These are phyloP conservation scores for Acidiella bohemica DNA, from an alignment of 495 filamentous ascomycete species.

Conservation along the genomic window DNA sequence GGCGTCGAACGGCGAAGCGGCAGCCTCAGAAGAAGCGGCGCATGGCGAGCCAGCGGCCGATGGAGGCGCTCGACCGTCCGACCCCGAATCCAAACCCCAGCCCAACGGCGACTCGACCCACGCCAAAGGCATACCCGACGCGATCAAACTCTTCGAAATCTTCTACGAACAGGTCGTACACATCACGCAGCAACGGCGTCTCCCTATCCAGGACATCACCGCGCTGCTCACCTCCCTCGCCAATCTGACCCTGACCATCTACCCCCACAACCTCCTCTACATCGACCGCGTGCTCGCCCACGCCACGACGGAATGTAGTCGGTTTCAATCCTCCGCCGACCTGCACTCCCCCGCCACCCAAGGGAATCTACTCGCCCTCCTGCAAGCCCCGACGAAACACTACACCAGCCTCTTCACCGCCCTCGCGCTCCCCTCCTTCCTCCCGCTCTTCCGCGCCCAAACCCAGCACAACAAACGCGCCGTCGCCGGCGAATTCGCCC, in stretches of 20 bases:
- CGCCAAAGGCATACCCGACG: conserved; percentile 58
- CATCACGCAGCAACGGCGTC: conserved; percentile 74
- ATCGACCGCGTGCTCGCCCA: conserved; percentile 88
- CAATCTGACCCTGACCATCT: conserved; percentile 90
- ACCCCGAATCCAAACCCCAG: conserved; percentile 21
- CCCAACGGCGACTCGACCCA: conserved; percentile 36
- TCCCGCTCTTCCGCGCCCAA: conserved; percentile 79
- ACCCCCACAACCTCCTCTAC: conserved; percentile 83
- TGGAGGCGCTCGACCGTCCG: conserved; percentile 3
- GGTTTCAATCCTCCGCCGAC: conserved; percentile 86
- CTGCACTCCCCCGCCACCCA: conserved; percentile 79
- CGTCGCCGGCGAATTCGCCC: conserved; percentile 75
- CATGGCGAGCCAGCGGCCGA: conserved; percentile 25
- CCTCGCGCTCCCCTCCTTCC: conserved; percentile 75
- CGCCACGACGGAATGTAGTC: conserved; percentile 72
- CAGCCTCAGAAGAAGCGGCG: conserved; percentile 11
- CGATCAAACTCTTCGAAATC: conserved; percentile 88
- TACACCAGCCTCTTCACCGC: conserved; percentile 92
- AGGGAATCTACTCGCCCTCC: conserved; percentile 72
- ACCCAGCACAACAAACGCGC: conserved; percentile 86
- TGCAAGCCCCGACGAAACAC: conserved; percentile 74
- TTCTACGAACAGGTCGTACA: conserved; percentile 95
- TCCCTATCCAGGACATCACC: conserved; percentile 90
- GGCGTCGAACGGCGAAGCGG: conserved; percentile 8
- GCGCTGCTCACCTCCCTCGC: conserved; percentile 81